Evolutionary conservation across 2,329 filamentous ascomycete species (phyloP), one percentile per base, ranked within the genome.

Genomic region (Chaetothyriales sp.): DNA sequence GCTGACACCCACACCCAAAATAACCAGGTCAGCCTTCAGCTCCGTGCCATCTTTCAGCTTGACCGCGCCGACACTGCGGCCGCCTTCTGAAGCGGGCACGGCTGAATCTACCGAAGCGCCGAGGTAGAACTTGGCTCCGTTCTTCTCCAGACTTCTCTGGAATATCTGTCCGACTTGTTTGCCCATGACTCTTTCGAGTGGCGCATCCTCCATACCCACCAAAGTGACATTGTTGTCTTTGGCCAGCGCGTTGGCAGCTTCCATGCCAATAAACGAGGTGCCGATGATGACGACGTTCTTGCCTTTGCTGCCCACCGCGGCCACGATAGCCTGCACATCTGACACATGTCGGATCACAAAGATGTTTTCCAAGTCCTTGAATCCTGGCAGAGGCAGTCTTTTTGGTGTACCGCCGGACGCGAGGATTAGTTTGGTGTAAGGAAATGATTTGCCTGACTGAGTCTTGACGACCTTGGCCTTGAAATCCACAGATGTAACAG

Each of bases 181-280:
- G 50, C 92, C 92, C 66, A 98, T 84, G 4, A 98, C 81, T 18
- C 86, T 80, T 67, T 94, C 86, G 58, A 97, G 77, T 0, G 92
- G 90, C 10, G 81, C 81, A 54, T 80, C 80, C 64, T 95, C 89
- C 85, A 89, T 90, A 40, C 92, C 92, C 19, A 98, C 74, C 43
- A 97, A 81, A 6, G 85, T 85, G 15, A 98, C 89, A 7, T 82
- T 72, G 66, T 98, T 94, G 62, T 85, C 84, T 61, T 84, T 85
- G 45, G 85, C 82, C 0, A 94, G 71, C 50, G 73, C 83, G 57
- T 89, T 92, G 55, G 86, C 90, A n/a, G 94, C 80, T 69, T 98
- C 92, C 86, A 98, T 94, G 43, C 92, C 92, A 64, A 98, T 98
- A 69, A 98, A 98, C 0, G 88, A 94, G 54, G 85, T 90, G 43